These are phyloP conservation scores for Syncephalastrum sp. DNA, from an alignment of 371 early-diverging fungal genomes.

Conservation along the genomic window DNA sequence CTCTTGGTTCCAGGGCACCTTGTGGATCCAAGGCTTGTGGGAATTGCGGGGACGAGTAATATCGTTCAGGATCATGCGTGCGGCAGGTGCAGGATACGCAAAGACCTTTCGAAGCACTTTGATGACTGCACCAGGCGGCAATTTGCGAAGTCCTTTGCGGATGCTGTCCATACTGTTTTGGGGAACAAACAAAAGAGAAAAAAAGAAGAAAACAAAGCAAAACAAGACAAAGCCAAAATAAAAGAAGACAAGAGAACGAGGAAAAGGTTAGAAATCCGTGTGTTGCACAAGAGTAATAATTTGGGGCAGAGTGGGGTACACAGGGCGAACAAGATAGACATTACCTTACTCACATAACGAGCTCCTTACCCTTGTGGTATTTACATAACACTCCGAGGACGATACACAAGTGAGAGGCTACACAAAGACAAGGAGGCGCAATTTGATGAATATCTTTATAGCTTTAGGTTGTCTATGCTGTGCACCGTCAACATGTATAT, in stretches of 20 bases:
- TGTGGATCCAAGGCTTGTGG: slow-evolving; percentile 46
- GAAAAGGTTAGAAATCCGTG: not conserved
- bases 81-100: slow-evolving; percentile 36
- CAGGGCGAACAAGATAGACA: no score
- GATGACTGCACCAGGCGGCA: slow-evolving; percentile 40
- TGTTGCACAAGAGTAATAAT: no score
- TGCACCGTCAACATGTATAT: no score
- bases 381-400: no score
- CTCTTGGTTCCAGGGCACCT: slow-evolving; percentile 30
- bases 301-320: not conserved
- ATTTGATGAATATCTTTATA: no score
- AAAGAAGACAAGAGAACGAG: not conserved
- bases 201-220: slow-evolving; percentile 15
- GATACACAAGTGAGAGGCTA: no score
- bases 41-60: slow-evolving; percentile 33
- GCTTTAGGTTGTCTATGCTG: no score
- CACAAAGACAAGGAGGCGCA: no score
- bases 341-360: no score
- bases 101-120: slow-evolving; percentile 38
- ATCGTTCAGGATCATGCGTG: slow-evolving; percentile 38
- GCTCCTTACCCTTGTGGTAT: no score
- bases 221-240: slow-evolving; percentile 3
- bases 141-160: slow-evolving; percentile 32
- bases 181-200: slow-evolving; percentile 4
- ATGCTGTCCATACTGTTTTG: slow-evolving; percentile 27